phyloP scores from a whole-genome alignment of 441 rosid species.

The Bruguiera hainesii region DNA sequence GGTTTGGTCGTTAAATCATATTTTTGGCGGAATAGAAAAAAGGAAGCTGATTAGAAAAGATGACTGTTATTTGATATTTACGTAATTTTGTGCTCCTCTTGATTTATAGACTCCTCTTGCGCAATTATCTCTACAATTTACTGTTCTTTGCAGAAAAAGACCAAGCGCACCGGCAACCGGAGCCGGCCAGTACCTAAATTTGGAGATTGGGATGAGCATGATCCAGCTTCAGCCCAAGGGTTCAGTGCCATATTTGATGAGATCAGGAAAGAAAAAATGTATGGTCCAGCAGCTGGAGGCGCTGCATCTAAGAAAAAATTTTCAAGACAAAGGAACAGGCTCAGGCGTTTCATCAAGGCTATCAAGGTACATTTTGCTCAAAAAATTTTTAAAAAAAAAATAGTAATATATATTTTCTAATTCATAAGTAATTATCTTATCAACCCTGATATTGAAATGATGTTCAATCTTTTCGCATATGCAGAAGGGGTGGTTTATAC shows the following conservation, averaged over 20 bases:
- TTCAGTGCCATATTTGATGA: slow-evolving; percentile 4
- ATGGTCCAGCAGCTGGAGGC: not conserved
- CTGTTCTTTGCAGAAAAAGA: not conserved
- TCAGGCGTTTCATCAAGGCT: slow-evolving; percentile 7
- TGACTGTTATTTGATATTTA: not conserved
- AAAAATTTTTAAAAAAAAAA: not conserved
- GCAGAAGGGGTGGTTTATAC: not conserved
- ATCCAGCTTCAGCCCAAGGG: slow-evolving; percentile 5
- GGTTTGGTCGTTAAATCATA: too few species aligned
- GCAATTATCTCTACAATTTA: not conserved
- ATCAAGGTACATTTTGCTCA: not conserved
- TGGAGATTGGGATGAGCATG: slow-evolving; percentile 5
- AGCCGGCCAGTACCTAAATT: slow-evolving; percentile 2
- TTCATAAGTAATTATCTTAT: too few species aligned
- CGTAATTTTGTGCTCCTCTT: not conserved
- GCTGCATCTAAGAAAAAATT: not conserved
- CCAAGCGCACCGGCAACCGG: not conserved
- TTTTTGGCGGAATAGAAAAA: too few species aligned
- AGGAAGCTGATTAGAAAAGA: too few species aligned
- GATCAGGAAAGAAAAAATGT: slow-evolving; percentile 2
- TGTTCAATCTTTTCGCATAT: not conserved
- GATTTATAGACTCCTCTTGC: too few species aligned
- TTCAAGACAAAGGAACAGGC: slow-evolving; percentile 1
- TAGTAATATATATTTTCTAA: not conserved
- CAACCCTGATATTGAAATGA: too few species aligned